Evolutionary conservation across 2,329 filamentous ascomycete genomes (phyloP).

Genomic region (Pseudogymnoascus sp.): DNA sequence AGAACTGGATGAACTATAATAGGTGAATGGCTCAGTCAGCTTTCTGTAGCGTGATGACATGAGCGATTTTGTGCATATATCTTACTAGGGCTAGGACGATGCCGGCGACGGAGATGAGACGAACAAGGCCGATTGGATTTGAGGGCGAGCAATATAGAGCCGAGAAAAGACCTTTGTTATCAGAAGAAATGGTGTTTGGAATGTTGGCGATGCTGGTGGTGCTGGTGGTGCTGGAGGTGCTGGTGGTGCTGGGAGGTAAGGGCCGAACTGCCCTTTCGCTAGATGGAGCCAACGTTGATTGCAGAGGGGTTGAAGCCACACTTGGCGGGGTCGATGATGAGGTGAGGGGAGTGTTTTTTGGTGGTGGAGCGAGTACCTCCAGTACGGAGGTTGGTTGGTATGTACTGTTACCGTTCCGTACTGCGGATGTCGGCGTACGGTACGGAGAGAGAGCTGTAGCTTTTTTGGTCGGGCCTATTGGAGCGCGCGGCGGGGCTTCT

Average conservation of each 20-base stretch:
- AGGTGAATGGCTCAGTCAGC: constrained; percentile 6
- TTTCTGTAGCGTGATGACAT: constrained; percentile 12
- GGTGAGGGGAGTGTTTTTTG: background rate
- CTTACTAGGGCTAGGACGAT: constrained; percentile 26
- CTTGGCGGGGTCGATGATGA: constrained; percentile 19
- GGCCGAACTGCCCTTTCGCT: constrained; percentile 22
- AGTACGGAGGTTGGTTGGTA: background rate
- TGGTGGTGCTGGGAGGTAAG: background rate
- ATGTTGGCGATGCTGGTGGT: constrained; percentile 3
- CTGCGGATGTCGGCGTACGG: too few species aligned
- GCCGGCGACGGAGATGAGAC: constrained; percentile 27
- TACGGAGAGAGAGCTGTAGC: too few species aligned
- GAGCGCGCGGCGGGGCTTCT: background rate
- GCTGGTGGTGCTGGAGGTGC: background rate
- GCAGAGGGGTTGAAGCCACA: constrained; percentile 18
- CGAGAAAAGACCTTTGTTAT: background rate
- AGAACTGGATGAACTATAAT: constrained; percentile 42
- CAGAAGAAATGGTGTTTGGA: background rate
- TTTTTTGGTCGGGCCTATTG: background rate
- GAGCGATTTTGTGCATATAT: background rate
- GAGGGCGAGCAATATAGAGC: background rate
- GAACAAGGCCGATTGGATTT: constrained; percentile 22
- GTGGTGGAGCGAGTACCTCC: background rate
- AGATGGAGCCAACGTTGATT: constrained; percentile 22
- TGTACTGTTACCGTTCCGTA: too few species aligned